Conservation (phyloP, 2,329 filamentous ascomycete genomes). For the Microdochium paspali region DNA sequence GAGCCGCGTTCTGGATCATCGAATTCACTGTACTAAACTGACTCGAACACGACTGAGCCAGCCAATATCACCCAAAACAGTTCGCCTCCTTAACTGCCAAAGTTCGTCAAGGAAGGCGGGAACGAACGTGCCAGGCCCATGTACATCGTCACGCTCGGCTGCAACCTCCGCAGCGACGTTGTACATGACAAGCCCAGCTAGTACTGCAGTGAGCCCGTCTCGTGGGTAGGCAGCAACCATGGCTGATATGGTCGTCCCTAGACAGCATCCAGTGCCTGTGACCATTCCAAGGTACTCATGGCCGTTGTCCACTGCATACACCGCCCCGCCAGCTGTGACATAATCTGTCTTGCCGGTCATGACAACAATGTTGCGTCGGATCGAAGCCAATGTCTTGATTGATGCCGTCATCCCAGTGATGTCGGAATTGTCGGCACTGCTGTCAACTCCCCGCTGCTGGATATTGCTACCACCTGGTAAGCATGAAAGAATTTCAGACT, state of each 20-base stretch:
- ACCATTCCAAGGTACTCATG: slow-evolving; percentile 60
- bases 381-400: slow-evolving; percentile 55
- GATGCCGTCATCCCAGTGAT: slow-evolving; percentile 48
- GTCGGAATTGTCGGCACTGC: slow-evolving; percentile 41
- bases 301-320: slow-evolving; percentile 65
- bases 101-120: slow-evolving; percentile 74
- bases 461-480: slow-evolving; percentile 18
- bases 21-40: not conserved
- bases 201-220: slow-evolving; percentile 61
- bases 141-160: slow-evolving; percentile 54
- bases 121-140: slow-evolving; percentile 79
- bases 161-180: slow-evolving; percentile 64
- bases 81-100: slow-evolving; percentile 37
- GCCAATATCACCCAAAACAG: slow-evolving; percentile 31
- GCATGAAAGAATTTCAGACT: slow-evolving; percentile 81
- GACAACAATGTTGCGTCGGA: slow-evolving; percentile 64
- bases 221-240: slow-evolving; percentile 54
- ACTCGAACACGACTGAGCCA: slow-evolving; percentile 47
- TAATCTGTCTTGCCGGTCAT: slow-evolving; percentile 76
- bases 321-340: slow-evolving; percentile 63
- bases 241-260: slow-evolving; percentile 74
- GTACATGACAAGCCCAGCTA: slow-evolving; percentile 68
- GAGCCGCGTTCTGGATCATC: not conserved
- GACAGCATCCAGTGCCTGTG: slow-evolving; percentile 75
- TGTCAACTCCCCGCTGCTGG: slow-evolving; percentile 81